These are phyloP conservation scores for Penicillium parvum DNA, from an alignment of 495 filamentous ascomycete species.

Conservation along the genomic window DNA sequence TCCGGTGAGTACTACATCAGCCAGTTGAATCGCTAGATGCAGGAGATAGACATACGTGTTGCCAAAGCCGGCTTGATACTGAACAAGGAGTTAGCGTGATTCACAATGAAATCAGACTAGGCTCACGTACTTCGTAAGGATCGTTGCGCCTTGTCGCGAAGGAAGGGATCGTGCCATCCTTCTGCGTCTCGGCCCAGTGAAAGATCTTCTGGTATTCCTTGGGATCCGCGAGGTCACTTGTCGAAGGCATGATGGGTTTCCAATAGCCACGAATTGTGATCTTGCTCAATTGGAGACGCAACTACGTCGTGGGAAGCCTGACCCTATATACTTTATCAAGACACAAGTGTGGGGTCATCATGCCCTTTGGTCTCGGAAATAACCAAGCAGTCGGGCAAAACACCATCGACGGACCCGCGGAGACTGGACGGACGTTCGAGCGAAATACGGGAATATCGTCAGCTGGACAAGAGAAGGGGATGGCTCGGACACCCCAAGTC, in stretches of 20 bases:
- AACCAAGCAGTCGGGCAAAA: too few relatives aligned
- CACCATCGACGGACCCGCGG: too few relatives aligned
- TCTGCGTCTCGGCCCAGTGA: slow-evolving; percentile 55
- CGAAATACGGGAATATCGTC: too few relatives aligned
- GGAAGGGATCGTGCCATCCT: slow-evolving; percentile 45
- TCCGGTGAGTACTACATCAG: slow-evolving; percentile 20
- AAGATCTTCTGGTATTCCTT: slow-evolving; percentile 54
- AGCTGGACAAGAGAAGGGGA: not conserved
- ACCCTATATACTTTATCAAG: too few relatives aligned
- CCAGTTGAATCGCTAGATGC: slow-evolving; percentile 20
- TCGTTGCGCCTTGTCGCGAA: slow-evolving; percentile 48
- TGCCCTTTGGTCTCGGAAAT: too few relatives aligned
- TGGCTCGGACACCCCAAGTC: not conserved
- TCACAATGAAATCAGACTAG: not conserved
- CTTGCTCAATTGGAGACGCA: too few relatives aligned
- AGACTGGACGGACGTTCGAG: too few relatives aligned
- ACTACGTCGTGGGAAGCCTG: too few relatives aligned
- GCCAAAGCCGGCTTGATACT: slow-evolving; percentile 53
- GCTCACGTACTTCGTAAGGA: slow-evolving; percentile 43
- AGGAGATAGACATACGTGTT: slow-evolving; percentile 40
- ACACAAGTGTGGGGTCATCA: too few relatives aligned
- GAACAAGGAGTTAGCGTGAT: slow-evolving; percentile 15
- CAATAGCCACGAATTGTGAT: too few relatives aligned
- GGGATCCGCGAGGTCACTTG: slow-evolving; percentile 24
- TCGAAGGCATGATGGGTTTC: slow-evolving; percentile 28